A percentile compares a stretch with the other conserved stretches of the same genome.
phyloP scores from a whole-genome alignment of 768 basidiomycete species.

The Clavulina sp. region DNA sequence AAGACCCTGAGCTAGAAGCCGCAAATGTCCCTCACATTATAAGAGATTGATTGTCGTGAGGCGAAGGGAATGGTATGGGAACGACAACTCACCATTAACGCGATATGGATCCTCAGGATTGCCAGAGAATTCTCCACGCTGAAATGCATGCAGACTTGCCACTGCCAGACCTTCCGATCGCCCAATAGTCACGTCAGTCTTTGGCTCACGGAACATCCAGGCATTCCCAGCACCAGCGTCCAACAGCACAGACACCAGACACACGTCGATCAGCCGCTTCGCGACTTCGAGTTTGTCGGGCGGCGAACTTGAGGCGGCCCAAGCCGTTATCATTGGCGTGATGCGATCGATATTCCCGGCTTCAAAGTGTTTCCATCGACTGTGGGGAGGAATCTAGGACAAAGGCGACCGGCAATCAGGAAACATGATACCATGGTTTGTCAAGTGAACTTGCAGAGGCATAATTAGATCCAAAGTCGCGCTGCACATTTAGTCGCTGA shows the following conservation, averaged over 20 bases:
- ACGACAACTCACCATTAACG: conserved; percentile 62
- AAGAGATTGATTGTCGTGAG: background rate
- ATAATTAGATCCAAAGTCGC: conserved; percentile 64
- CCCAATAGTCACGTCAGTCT: conserved; percentile 30
- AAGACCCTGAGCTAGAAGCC: background rate
- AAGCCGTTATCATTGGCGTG: conserved; percentile 36
- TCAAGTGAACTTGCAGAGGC: conserved; percentile 36
- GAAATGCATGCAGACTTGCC: conserved; percentile 83
- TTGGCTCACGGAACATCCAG: conserved; percentile 59
- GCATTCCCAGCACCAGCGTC: conserved; percentile 82
- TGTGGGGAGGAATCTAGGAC: conserved; percentile 63
- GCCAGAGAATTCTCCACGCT: conserved; percentile 63
- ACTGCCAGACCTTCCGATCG: conserved; percentile 77
- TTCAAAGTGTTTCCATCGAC: conserved; percentile 81
- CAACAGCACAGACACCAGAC: conserved; percentile 76
- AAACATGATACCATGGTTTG: too few species aligned
- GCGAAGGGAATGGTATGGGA: background rate
- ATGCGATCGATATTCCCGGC: conserved; percentile 48
- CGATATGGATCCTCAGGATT: conserved; percentile 38
- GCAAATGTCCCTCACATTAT: background rate
- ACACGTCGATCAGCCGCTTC: conserved; percentile 71
- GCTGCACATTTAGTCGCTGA: conserved; percentile 28
- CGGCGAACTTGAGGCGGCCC: conserved; percentile 26
- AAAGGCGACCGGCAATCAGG: background rate
- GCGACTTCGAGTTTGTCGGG: conserved; percentile 32